A percentile compares a stretch with the other conserved stretches of the same genome.
Evolutionary conservation across 2,329 filamentous ascomycete species (phyloP).

Genomic region (Podosphaera xanthii): DNA sequence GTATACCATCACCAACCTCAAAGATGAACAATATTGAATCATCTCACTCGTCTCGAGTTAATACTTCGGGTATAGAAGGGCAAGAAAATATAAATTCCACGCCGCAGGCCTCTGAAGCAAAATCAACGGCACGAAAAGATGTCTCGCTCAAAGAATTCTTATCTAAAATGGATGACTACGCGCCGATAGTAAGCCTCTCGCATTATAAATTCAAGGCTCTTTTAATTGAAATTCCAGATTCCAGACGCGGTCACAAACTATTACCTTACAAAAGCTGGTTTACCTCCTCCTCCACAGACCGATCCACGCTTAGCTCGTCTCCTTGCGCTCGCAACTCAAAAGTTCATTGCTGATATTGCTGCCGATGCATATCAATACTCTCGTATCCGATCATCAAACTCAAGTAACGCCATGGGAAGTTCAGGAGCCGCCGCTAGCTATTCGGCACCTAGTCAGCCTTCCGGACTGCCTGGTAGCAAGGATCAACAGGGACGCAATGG

Average conservation of each 20-base stretch:
- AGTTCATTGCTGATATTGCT: conserved; percentile 93
- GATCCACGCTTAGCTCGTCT: conserved; percentile 79
- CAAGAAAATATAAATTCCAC: conserved; percentile 21
- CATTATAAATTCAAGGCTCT: not conserved
- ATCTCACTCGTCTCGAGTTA: conserved; percentile 13
- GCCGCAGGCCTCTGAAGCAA: conserved; percentile 30
- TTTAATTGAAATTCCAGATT: conserved; percentile 33
- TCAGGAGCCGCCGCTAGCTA: conserved; percentile 55
- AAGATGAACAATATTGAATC: conserved; percentile 16
- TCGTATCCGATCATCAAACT: conserved; percentile 82
- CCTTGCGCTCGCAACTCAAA: conserved; percentile 91
- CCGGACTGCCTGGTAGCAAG: conserved; percentile 30
- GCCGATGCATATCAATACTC: conserved; percentile 96
- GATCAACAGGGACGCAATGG: conserved; percentile 29
- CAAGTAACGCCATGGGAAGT: conserved; percentile 79
- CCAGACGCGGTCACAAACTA: conserved; percentile 94
- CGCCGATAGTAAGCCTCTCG: conserved; percentile 57
- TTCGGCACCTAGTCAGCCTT: conserved; percentile 37
- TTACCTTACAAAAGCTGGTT: conserved; percentile 88
- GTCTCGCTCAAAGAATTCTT: conserved; percentile 80
- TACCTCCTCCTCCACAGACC: conserved; percentile 77
- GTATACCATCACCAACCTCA: not conserved
- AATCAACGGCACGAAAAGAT: conserved; percentile 67
- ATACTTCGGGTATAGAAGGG: conserved; percentile 10
- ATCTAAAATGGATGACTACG: conserved; percentile 93